A percentile compares a stretch with the other conserved stretches of the same genome.
Conservation (phyloP, 2,329 filamentous ascomycete species). For the Scolecobasidium constrictum region DNA sequence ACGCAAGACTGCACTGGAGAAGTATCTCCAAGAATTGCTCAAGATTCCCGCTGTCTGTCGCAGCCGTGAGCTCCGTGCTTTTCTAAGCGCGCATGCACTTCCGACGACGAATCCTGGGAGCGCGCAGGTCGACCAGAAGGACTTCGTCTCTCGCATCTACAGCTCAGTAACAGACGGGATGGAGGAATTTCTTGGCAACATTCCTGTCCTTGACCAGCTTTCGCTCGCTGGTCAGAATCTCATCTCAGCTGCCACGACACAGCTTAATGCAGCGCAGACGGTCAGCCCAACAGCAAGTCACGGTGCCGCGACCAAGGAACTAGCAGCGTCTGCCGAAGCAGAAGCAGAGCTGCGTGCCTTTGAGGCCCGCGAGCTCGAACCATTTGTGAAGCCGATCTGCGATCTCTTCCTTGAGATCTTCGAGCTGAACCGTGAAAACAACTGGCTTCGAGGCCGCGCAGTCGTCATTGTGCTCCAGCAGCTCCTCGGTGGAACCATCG, state of each 20-base stretch:
- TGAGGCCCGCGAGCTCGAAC: conserved; percentile 74
- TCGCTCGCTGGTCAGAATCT: conserved; percentile 88
- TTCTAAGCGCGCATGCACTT: conserved; percentile 78
- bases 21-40: conserved; percentile 69
- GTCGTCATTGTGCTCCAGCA: conserved; percentile 96
- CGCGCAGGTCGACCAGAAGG: conserved; percentile 50
- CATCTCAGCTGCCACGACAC: conserved; percentile 57
- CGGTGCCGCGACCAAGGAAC: conserved; percentile 15
- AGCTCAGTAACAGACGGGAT: conserved; percentile 96
- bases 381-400: conserved; percentile 96
- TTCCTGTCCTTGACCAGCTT: conserved; percentile 88
- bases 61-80: conserved; percentile 81
- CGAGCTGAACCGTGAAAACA: conserved; percentile 87
- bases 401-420: conserved; percentile 96
- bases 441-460: conserved; percentile 90
- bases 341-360: conserved; percentile 92
- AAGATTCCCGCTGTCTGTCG: conserved; percentile 87
- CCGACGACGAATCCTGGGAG: conserved; percentile 31
- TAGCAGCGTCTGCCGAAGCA: conserved; percentile 54
- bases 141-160: conserved; percentile 90
- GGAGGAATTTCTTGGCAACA: conserved; percentile 94
- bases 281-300: conserved; percentile 38
- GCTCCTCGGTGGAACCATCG: conserved; percentile 87
- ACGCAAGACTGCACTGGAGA: conserved; percentile 70
- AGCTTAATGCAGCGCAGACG: conserved; percentile 26